Conservation (phyloP, 2,329 filamentous ascomycete genomes). For the Hymenoscyphus occultus region DNA sequence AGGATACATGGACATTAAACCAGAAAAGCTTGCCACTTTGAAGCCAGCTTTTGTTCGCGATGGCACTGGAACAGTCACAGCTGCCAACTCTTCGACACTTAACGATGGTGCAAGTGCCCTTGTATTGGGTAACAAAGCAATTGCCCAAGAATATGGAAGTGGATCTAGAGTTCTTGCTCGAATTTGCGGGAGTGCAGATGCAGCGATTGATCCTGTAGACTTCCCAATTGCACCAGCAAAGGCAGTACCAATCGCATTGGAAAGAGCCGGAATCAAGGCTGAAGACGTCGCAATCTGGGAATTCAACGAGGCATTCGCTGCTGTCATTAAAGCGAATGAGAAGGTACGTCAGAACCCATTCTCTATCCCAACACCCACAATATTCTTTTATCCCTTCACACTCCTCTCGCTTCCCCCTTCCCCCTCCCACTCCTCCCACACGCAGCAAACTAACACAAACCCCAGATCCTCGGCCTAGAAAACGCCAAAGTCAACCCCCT, state of each 20-base stretch:
- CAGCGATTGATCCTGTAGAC: constrained; percentile 85
- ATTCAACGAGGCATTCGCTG: constrained; percentile 97
- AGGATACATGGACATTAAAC: constrained; percentile 80
- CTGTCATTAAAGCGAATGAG: constrained; percentile 90
- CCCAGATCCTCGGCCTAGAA: constrained; percentile 62
- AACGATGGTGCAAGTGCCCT: constrained; percentile 93
- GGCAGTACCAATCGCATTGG: constrained; percentile 84
- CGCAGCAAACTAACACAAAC: constrained; percentile 8
- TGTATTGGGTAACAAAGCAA: constrained; percentile 75
- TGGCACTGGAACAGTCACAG: constrained; percentile 86
- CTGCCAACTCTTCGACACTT: constrained; percentile 89
- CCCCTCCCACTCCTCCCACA: not conserved
- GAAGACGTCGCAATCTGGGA: constrained; percentile 95
- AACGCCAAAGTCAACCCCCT: constrained; percentile 80
- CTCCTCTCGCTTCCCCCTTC: not conserved
- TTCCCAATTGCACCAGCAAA: constrained; percentile 92
- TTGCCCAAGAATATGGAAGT: constrained; percentile 76
- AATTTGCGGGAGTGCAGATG: constrained; percentile 83
- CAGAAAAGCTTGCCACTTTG: constrained; percentile 79
- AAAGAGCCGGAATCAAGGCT: constrained; percentile 84
- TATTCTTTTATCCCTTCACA: not conserved
- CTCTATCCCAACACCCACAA: no score
- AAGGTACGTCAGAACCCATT: constrained; percentile 53
- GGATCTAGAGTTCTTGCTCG: constrained; percentile 80
- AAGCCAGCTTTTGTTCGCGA: constrained; percentile 90